Evolutionary conservation across 2,329 filamentous ascomycete species (phyloP).

Genomic region (Colletotrichum zoysiae): DNA sequence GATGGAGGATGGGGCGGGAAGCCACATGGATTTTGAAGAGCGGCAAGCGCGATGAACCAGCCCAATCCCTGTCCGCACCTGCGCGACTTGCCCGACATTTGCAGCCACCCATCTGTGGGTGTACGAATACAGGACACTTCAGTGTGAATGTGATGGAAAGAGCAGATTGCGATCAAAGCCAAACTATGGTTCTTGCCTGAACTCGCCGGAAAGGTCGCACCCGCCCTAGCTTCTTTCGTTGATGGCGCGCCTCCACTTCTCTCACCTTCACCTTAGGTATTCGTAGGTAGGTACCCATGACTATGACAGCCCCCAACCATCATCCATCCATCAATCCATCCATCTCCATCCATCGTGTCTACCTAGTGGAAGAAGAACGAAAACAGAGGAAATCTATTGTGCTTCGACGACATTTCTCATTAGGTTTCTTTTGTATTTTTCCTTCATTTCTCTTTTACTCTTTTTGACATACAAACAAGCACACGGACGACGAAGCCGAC

Average conservation of each 20-base stretch:
- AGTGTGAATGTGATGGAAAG: slow-evolving; percentile 3
- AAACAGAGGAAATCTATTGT: neutral
- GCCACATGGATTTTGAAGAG: slow-evolving; percentile 24
- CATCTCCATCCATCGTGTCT: neutral
- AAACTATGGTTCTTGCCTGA: slow-evolving; percentile 27
- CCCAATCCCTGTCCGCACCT: neutral
- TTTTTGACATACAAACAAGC: neutral
- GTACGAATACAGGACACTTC: no score
- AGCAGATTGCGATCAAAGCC: slow-evolving; percentile 14
- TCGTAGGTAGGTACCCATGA: no score
- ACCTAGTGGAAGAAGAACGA: neutral
- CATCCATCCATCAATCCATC: neutral
- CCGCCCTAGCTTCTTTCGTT: slow-evolving; percentile 25
- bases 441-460: fast-evolving
- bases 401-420: neutral
- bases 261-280: neutral
- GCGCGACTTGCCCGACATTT: neutral
- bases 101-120: no score
- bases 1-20: slow-evolving; percentile 25
- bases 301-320: neutral
- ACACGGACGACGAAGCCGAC: neutral
- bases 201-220: slow-evolving; percentile 29
- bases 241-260: slow-evolving; percentile 11
- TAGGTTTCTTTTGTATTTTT: no score
- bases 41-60: neutral